A percentile compares a stretch with the other conserved stretches of the same genome.
These are phyloP conservation scores for Alliaria petiolata DNA, from an alignment of 345 rosid genomes.

Conservation along the genomic window DNA sequence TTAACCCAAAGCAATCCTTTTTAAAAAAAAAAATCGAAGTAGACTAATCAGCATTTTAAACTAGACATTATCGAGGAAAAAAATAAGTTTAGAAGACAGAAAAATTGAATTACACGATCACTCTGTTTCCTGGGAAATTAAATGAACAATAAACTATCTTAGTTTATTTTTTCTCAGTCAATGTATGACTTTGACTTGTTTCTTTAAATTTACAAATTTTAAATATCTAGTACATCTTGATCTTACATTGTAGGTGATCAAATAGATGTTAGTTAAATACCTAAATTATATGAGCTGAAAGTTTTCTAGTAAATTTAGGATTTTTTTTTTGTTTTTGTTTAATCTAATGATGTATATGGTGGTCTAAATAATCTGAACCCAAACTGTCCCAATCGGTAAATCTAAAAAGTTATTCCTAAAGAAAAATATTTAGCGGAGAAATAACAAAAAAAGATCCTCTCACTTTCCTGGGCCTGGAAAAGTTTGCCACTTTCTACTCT, in stretches of 20 bases:
- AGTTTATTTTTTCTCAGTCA: neutral
- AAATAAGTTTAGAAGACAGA: neutral
- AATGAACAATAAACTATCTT: neutral
- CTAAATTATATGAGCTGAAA: too few relatives aligned
- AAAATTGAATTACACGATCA: neutral
- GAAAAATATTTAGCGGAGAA: constrained; percentile 7
- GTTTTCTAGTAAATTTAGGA: neutral
- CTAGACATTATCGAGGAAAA: neutral
- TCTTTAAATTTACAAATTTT: neutral
- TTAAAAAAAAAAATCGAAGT: too few relatives aligned
- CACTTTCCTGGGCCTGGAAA: constrained; percentile 26
- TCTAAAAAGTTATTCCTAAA: neutral
- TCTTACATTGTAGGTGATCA: neutral
- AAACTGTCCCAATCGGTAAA: constrained; percentile 38
- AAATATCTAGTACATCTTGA: neutral
- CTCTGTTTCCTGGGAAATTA: neutral
- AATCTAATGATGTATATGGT: neutral
- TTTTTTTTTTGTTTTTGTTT: neutral
- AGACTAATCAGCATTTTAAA: neutral
- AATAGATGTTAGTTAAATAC: neutral
- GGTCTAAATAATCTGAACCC: too few relatives aligned
- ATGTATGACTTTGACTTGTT: neutral
- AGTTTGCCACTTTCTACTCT: constrained; percentile 24
- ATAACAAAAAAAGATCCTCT: neutral
- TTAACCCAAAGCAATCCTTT: neutral